Conservation (phyloP, 2,329 filamentous ascomycete species). For the Penicillium sp. region DNA sequence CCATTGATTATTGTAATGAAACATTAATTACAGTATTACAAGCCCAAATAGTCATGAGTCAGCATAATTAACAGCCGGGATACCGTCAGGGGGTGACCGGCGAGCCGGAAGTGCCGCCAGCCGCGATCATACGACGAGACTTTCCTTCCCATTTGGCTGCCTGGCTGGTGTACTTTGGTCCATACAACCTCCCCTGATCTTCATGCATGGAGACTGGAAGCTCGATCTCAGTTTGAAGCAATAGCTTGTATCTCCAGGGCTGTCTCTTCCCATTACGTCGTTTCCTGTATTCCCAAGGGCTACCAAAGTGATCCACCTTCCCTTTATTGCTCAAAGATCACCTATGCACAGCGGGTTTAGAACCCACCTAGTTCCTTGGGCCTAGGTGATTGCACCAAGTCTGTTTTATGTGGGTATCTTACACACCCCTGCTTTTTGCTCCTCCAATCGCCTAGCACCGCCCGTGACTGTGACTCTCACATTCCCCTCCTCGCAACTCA, state of each 20-base stretch:
- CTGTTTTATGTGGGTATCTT: slow-evolving; percentile 15
- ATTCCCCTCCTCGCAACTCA: slow-evolving; percentile 5
- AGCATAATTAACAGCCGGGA: not conserved
- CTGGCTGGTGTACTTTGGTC: not conserved
- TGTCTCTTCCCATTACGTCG: not conserved
- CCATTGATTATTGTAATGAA: not conserved
- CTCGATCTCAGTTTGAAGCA: not conserved
- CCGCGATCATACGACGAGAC: slow-evolving; percentile 36
- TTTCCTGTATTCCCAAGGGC: not conserved
- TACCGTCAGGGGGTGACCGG: slow-evolving; percentile 9
- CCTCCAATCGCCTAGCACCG: slow-evolving; percentile 9
- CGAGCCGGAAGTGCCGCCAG: slow-evolving; percentile 29
- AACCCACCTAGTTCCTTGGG: slow-evolving; percentile 15
- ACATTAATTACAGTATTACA: not conserved
- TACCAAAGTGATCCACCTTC: slow-evolving; percentile 10
- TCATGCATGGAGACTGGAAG: slow-evolving; percentile 8
- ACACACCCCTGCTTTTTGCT: slow-evolving; percentile 8
- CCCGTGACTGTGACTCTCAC: slow-evolving; percentile 12
- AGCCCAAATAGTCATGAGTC: not conserved
- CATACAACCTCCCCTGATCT: slow-evolving; percentile 8
- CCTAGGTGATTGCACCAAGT: slow-evolving; percentile 5
- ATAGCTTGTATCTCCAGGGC: not conserved
- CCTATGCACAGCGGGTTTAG: slow-evolving; percentile 7
- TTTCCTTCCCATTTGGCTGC: slow-evolving; percentile 2
- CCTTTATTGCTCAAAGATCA: slow-evolving; percentile 9